Evolutionary conservation across 352 stramenopile genomes (phyloP), one percentile per base, ranked within the genome.

Genomic region (Pythium sp.): DNA sequence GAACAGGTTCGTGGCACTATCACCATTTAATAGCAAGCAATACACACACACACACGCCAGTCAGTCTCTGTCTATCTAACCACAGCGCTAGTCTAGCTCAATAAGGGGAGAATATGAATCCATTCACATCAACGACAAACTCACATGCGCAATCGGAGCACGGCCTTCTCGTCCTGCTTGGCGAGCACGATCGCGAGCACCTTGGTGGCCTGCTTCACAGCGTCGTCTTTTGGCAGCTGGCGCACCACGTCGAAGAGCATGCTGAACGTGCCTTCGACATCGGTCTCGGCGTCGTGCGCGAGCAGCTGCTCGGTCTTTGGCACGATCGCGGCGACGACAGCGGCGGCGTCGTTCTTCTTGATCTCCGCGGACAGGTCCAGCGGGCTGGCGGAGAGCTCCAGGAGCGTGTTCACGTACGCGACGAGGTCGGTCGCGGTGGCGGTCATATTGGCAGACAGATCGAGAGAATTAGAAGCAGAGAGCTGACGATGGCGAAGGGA

Each of bases 361-460:
- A 90, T 84, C 55, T 90, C 79, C 9, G 11, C 64, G 3, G 81
- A 67, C 5, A 92, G 58, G 55, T 94, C 86, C 46, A 84, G 67
- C 47, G 65, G 46, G 6, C 18, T 64, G 20, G 64, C 64, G 6
- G 72, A 69, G 63, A 79, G 67, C 56, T 81, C 80, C 43, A 93
- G 74, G 57, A 95, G 84, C 76, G 86, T 91, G 75, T 89, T 89
- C 66, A 92, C 86, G 69, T 92, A 93, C 62, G 83, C 64, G 65
- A 91, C 75, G 68, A 95, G 80, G 64, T 94, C 78, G 62, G 82
- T 75, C 58, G 80, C 78, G 55, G 64, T 46, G 38, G 38, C 22
- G 22, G 55, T 41, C 64, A 69, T 32, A 32, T 32, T 32, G 30
- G 30, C 30, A 32, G n/a, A 38, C 24, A 26, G 24, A 26, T 26